phyloP scores from a whole-genome alignment of 1,284 basidiomycete species.

The Cutaneotrichosporon cutaneum region DNA sequence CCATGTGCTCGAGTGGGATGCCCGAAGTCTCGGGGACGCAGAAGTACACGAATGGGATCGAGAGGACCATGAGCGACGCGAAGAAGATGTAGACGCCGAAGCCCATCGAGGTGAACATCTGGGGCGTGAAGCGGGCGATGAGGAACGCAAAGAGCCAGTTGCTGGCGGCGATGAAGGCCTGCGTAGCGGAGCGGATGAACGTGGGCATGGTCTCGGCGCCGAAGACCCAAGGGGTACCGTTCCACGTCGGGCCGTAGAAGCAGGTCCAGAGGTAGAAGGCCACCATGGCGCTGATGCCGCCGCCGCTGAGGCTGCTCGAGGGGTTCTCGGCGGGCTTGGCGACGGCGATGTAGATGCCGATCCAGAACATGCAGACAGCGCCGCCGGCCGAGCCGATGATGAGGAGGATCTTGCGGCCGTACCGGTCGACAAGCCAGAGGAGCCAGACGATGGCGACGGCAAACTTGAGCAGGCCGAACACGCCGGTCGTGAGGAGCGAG shows the following conservation, averaged over 20 bases:
- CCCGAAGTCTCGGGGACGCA: slow-evolving; percentile 22
- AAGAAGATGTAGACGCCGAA: slow-evolving; percentile 52
- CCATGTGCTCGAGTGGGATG: slow-evolving; percentile 23
- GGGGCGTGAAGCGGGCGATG: slow-evolving; percentile 37
- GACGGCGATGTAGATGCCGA: slow-evolving; percentile 37
- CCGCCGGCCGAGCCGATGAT: slow-evolving; percentile 22
- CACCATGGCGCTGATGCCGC: slow-evolving; percentile 41
- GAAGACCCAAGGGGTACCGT: slow-evolving; percentile 48
- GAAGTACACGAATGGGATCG: slow-evolving; percentile 33
- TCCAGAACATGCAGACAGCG: slow-evolving; percentile 32
- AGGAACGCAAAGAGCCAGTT: slow-evolving; percentile 51
- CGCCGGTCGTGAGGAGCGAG: slow-evolving; percentile 46
- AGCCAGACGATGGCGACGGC: slow-evolving; percentile 31
- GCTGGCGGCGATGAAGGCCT: slow-evolving; percentile 43
- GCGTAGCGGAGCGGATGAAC: slow-evolving; percentile 44
- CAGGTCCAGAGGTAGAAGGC: slow-evolving; percentile 49
- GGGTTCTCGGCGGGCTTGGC: slow-evolving; percentile 30
- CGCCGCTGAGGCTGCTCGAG: slow-evolving; percentile 26
- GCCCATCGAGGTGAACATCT: slow-evolving; percentile 36
- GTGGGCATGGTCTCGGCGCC: slow-evolving; percentile 50
- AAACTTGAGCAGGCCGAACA: slow-evolving; percentile 53
- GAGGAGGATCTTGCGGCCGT: slow-evolving; percentile 38
- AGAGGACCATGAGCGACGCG: slow-evolving; percentile 41
- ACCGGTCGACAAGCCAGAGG: slow-evolving; percentile 41
- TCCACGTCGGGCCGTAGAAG: slow-evolving; percentile 42